These are phyloP conservation scores for Tricharina praecox DNA, from an alignment of 495 filamentous ascomycete species.

Conservation along the genomic window DNA sequence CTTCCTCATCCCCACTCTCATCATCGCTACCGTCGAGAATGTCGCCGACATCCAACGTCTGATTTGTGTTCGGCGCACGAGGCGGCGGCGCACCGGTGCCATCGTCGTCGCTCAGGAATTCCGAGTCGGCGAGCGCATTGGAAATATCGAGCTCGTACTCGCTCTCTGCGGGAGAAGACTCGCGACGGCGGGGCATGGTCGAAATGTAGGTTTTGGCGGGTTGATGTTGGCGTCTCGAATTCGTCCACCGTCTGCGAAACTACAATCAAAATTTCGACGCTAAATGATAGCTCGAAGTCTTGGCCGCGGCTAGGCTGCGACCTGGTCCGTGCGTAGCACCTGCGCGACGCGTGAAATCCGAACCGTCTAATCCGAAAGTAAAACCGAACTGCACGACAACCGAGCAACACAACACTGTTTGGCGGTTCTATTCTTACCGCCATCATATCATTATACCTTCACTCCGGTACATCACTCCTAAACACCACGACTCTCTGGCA, in stretches of 20 bases:
- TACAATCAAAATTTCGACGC: background rate
- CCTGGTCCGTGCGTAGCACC: background rate
- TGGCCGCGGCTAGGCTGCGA: background rate
- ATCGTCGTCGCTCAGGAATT: constrained; percentile 31
- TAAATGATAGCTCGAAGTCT: background rate
- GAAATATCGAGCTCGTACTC: constrained; percentile 89
- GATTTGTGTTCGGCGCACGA: background rate
- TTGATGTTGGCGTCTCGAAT: too few species aligned
- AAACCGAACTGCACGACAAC: too few species aligned
- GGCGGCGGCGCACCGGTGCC: background rate
- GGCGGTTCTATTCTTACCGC: too few species aligned
- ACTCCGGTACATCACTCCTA: too few species aligned
- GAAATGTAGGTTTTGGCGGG: background rate
- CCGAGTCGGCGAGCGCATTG: constrained; percentile 51
- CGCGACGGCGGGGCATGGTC: constrained; percentile 33
- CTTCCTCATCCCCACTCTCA: constrained; percentile 57
- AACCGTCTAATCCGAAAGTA: too few species aligned
- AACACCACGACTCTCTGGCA: too few species aligned
- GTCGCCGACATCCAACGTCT: constrained; percentile 23
- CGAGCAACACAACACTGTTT: too few species aligned
- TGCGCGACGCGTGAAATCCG: background rate
- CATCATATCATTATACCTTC: too few species aligned
- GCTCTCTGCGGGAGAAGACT: constrained; percentile 63
- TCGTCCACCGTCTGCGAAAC: too few species aligned
- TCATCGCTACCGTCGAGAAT: constrained; percentile 29